Evolutionary conservation across 345 rosid species (phyloP).

Genomic region (Lagerstroemia speciosa): DNA sequence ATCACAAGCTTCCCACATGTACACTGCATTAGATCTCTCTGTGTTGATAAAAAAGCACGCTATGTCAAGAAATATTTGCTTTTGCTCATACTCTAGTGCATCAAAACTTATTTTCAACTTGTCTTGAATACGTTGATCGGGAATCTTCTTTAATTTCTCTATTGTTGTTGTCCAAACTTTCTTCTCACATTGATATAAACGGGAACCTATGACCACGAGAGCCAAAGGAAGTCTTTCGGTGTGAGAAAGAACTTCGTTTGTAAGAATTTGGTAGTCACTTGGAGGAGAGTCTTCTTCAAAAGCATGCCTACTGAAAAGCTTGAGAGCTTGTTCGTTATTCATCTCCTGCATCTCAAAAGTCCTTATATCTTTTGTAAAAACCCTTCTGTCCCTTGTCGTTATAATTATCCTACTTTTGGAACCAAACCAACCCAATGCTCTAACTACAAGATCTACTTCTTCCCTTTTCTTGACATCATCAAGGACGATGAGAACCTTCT

Average conservation of each 20-base stretch:
- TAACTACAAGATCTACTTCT: neutral
- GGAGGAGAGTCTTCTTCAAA: conserved; percentile 1
- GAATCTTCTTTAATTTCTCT: neutral
- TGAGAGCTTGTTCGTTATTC: neutral
- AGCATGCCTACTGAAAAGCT: conserved; percentile 5
- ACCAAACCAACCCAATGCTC: neutral
- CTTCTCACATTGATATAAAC: neutral
- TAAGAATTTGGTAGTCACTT: neutral
- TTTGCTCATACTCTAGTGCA: neutral
- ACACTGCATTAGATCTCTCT: neutral
- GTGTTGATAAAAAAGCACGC: neutral
- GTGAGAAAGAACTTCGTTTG: neutral
- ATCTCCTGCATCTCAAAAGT: neutral
- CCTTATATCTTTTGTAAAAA: neutral
- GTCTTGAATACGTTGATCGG: neutral
- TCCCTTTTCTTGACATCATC: conserved; percentile 1
- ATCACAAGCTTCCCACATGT: conserved; percentile 1
- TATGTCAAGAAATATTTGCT: neutral
- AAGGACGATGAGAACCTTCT: conserved; percentile 1
- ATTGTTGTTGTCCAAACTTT: neutral
- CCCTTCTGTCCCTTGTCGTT: neutral
- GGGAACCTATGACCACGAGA: neutral
- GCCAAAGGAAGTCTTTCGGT: conserved; percentile 1
- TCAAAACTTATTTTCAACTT: neutral
- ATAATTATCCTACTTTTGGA: neutral